These are phyloP conservation scores for Berkeleyomyces basicola DNA, from an alignment of 2,329 filamentous ascomycete genomes.

Conservation along the genomic window DNA sequence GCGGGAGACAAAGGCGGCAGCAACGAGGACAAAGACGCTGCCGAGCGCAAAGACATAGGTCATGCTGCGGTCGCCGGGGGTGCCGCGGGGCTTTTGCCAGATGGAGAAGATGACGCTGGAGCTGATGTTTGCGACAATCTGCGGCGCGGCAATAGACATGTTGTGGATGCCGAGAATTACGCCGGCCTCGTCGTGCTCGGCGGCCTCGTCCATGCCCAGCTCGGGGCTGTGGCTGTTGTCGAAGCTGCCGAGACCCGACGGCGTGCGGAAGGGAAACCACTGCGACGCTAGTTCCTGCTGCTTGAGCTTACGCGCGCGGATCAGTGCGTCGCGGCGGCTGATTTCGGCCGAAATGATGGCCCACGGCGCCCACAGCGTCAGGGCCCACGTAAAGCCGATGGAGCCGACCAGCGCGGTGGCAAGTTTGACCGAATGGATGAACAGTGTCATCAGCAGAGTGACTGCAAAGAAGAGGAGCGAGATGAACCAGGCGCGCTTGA, in stretches of 20 bases:
- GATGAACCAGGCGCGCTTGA: constrained; percentile 74
- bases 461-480: constrained; percentile 70
- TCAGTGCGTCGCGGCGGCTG: constrained; percentile 53
- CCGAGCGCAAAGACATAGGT: constrained; percentile 75
- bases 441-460: constrained; percentile 69
- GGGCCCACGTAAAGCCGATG: constrained; percentile 79
- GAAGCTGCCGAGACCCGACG: constrained; percentile 10
- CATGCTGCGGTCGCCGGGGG: constrained; percentile 72
- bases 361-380: constrained; percentile 89
- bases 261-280: constrained; percentile 12
- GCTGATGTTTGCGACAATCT: constrained; percentile 75
- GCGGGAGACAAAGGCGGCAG: constrained; percentile 54
- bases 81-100: constrained; percentile 74
- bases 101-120: constrained; percentile 72
- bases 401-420: constrained; percentile 66
- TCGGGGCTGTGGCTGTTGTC: constrained; percentile 15
- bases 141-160: constrained; percentile 79
- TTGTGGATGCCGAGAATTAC: constrained; percentile 93
- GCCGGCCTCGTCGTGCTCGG: constrained; percentile 59
- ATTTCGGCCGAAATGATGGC: constrained; percentile 91
- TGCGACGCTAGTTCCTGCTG: constrained; percentile 13
- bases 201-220: constrained; percentile 32
- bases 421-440: constrained; percentile 52
- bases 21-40: constrained; percentile 59
- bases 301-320: constrained; percentile 25